phyloP scores from a whole-genome alignment of 129 eudicot species.

The Erigeron canadensis region DNA sequence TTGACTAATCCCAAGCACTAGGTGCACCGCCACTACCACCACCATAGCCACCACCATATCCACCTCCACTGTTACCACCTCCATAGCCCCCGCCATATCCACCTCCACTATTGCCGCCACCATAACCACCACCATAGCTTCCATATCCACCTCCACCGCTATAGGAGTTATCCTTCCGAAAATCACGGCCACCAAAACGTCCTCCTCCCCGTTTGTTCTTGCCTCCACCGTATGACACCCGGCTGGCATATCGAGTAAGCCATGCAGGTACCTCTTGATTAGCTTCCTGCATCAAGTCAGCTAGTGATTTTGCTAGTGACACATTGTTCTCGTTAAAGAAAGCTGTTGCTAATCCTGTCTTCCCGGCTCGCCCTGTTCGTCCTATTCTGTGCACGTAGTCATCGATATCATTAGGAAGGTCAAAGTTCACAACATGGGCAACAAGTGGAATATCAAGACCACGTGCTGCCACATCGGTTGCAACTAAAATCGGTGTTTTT shows the following conservation, averaged over 20 bases:
- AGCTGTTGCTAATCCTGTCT: constrained; percentile 32
- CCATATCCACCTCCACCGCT: constrained; percentile 17
- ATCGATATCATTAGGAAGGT: constrained; percentile 33
- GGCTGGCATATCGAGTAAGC: constrained; percentile 29
- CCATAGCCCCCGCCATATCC: constrained; percentile 12
- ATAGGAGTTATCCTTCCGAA: constrained; percentile 22
- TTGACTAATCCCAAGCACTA: constrained; percentile 31
- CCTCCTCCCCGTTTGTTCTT: constrained; percentile 33
- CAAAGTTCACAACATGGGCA: constrained; percentile 31
- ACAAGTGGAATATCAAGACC: constrained; percentile 27
- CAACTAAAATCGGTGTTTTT: constrained; percentile 30
- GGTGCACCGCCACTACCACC: constrained; percentile 28
- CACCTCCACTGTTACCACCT: constrained; percentile 11
- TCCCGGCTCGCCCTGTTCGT: constrained; percentile 31
- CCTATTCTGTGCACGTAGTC: constrained; percentile 31
- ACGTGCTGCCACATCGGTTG: constrained; percentile 34
- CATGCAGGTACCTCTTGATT: constrained; percentile 33
- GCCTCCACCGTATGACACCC: constrained; percentile 26
- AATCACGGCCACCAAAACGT: constrained; percentile 32
- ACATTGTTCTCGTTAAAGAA: constrained; percentile 25
- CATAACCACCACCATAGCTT: constrained; percentile 2
- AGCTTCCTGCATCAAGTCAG: constrained; percentile 27
- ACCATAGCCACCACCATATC: constrained; percentile 19
- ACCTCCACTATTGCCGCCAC: constrained; percentile 16
- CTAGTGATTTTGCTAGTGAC: constrained; percentile 29